Evolutionary conservation across 164 flowering plant species (phyloP), one percentile per base, ranked within the genome.

Genomic region (Macadamia integrifolia): DNA sequence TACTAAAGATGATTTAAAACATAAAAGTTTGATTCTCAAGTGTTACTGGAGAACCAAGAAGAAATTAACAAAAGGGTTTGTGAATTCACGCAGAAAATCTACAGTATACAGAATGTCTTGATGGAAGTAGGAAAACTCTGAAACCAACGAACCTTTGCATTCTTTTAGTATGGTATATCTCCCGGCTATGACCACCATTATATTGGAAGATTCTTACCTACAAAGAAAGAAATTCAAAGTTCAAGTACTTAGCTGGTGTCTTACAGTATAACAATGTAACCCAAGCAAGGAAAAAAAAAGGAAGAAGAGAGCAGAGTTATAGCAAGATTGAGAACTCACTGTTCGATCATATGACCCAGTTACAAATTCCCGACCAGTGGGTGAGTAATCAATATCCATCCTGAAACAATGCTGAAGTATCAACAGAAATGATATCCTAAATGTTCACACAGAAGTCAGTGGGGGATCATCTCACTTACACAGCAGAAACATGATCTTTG

Each of bases 281-380:
- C 23, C 23, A 23, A 23, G 23, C 23, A 23, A 23, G 23, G 23
- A 23, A 32, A 3, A 2, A 63, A 17, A 64, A 60, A n/a, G 35
- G 29, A 18, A 59, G n/a, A n/a, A 68, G 28, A 23, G 23, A 23
- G 23, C 23, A 17, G 23, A 48, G 58, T 10, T 29, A 17, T 43
- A 53, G 29, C 11, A 62, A 42, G 2, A 68, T 42, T 30, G 40
- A 40, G 60, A 77, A 82, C 95, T 81, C 74, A 94, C 99, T 23
- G 98, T 87, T 79, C 98, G 79, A 82, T 94, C 99, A 80, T 92
- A 92, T 32, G 99, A 92, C 65, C 97, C 99, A 55, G 98, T 90
- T 0, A 89, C 99, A 81, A 94, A 94, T 78, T 94, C 99, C 58
- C 92, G 86, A 15, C 99, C 98, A 59, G 97, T 90, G n/a, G 97